Conservation (phyloP, 495 filamentous ascomycete species). For the Cryomyces minteri region DNA sequence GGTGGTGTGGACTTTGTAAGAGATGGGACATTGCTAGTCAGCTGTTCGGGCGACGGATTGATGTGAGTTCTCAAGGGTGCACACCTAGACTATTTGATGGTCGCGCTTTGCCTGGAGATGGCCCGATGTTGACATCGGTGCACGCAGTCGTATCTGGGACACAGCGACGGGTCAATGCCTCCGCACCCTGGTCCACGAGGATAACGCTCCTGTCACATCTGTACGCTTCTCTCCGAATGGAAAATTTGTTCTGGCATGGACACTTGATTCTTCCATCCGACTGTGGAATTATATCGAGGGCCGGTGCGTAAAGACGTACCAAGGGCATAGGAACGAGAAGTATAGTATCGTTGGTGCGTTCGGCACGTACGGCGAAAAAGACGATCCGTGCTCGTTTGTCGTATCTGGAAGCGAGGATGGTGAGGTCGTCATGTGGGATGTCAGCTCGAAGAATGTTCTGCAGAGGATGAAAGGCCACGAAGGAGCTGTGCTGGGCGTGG, state of each 20-base stretch:
- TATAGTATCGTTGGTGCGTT: constrained; percentile 73
- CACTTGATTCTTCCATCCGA: constrained; percentile 72
- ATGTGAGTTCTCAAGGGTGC: constrained; percentile 32
- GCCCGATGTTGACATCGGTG: neutral
- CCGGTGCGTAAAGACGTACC: constrained; percentile 85
- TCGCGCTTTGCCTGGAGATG: neutral
- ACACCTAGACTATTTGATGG: neutral
- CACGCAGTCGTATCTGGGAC: constrained; percentile 65
- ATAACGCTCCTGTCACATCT: constrained; percentile 78
- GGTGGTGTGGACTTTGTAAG: constrained; percentile 80
- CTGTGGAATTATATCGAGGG: constrained; percentile 91
- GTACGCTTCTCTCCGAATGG: constrained; percentile 91
- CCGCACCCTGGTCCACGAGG: constrained; percentile 85
- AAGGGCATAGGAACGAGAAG: constrained; percentile 72
- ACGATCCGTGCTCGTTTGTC: constrained; percentile 37
- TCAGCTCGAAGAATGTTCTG: constrained; percentile 61
- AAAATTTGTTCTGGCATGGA: constrained; percentile 78
- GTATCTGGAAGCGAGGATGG: constrained; percentile 80
- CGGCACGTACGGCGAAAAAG: constrained; percentile 36
- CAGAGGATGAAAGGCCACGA: constrained; percentile 54
- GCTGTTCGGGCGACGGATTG: constrained; percentile 76
- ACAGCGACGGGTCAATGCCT: constrained; percentile 91
- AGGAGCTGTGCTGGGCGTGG: constrained; percentile 72
- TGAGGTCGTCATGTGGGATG: constrained; percentile 74
- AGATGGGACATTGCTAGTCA: constrained; percentile 81